Conservation (phyloP, 2,329 filamentous ascomycete species). For the Mollisia scopiformis region DNA sequence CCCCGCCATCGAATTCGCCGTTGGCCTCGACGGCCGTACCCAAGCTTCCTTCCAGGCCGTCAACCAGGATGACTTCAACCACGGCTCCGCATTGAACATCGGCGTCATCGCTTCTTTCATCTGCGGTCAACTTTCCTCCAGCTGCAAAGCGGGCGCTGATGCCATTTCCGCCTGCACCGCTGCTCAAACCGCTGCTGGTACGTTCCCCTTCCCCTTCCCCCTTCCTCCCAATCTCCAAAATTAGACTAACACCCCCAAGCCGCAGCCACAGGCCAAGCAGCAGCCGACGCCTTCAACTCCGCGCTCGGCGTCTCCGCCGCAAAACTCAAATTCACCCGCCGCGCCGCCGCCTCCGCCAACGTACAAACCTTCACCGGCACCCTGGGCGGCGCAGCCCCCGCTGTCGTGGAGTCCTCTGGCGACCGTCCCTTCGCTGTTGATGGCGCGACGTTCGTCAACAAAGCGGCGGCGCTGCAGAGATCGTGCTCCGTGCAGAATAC, state of each 20-base stretch:
- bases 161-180: slow-evolving; percentile 23
- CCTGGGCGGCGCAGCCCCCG: slow-evolving; percentile 54
- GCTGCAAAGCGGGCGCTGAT: slow-evolving; percentile 24
- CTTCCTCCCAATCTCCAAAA: not conserved
- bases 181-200: slow-evolving; percentile 24
- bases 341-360: slow-evolving; percentile 28
- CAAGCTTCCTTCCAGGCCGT: slow-evolving; percentile 46
- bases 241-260: slow-evolving; percentile 5
- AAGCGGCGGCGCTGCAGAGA: not conserved
- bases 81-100: slow-evolving; percentile 51
- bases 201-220: slow-evolving; percentile 1
- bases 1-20: slow-evolving; percentile 46
- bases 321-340: not conserved
- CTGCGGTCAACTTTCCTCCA: slow-evolving; percentile 40
- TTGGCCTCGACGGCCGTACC: slow-evolving; percentile 48
- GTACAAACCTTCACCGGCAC: slow-evolving; percentile 47
- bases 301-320: slow-evolving; percentile 22
- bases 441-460: slow-evolving; percentile 44
- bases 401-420: slow-evolving; percentile 49
- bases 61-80: slow-evolving; percentile 46
- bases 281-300: slow-evolving; percentile 41
- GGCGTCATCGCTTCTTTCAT: slow-evolving; percentile 51
- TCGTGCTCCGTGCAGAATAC: slow-evolving; percentile 63
- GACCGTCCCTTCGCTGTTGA: slow-evolving; percentile 59
- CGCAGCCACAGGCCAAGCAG: slow-evolving; percentile 34